phyloP scores from a whole-genome alignment of 2,329 filamentous ascomycete species.

The Diatrype stigma region DNA sequence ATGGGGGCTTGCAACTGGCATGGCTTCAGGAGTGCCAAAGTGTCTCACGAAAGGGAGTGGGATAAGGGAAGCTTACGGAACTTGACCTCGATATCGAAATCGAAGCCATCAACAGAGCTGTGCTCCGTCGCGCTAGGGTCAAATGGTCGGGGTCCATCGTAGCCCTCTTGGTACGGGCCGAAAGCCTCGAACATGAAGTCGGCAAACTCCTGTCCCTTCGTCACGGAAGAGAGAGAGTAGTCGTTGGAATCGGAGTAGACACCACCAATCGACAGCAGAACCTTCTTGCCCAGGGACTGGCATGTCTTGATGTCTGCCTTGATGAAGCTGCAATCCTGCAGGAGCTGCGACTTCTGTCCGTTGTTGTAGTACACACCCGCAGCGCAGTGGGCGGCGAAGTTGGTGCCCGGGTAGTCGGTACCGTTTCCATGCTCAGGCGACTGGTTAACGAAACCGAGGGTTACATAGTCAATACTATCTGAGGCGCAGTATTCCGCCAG shows the following conservation, averaged over 20 bases:
- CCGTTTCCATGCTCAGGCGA: constrained; percentile 33
- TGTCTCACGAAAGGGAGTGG: too few relatives aligned
- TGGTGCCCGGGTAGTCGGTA: constrained; percentile 30
- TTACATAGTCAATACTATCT: constrained; percentile 35
- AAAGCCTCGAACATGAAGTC: constrained; percentile 35
- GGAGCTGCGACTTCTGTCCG: constrained; percentile 25
- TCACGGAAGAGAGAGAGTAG: constrained; percentile 29
- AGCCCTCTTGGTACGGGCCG: constrained; percentile 26
- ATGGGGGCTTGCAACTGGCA: too few relatives aligned
- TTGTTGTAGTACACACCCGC: constrained; percentile 26
- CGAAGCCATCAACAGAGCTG: constrained; percentile 19
- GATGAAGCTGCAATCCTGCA: constrained; percentile 29
- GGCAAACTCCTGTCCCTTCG: constrained; percentile 30
- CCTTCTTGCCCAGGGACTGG: constrained; percentile 56
- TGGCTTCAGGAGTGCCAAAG: too few relatives aligned
- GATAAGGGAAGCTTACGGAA: constrained; percentile 14
- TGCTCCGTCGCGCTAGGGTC: constrained; percentile 10
- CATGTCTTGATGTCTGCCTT: constrained; percentile 39
- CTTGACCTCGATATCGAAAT: constrained; percentile 22
- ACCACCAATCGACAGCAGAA: constrained; percentile 62
- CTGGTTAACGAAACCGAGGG: constrained; percentile 35
- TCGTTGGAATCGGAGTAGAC: constrained; percentile 26
- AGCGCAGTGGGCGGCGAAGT: constrained; percentile 35
- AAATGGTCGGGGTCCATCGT: constrained; percentile 17
- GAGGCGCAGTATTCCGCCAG: constrained; percentile 27